These are phyloP conservation scores for Nepenthes mirabilis DNA, from an alignment of 148 eudicot species.

Conservation along the genomic window DNA sequence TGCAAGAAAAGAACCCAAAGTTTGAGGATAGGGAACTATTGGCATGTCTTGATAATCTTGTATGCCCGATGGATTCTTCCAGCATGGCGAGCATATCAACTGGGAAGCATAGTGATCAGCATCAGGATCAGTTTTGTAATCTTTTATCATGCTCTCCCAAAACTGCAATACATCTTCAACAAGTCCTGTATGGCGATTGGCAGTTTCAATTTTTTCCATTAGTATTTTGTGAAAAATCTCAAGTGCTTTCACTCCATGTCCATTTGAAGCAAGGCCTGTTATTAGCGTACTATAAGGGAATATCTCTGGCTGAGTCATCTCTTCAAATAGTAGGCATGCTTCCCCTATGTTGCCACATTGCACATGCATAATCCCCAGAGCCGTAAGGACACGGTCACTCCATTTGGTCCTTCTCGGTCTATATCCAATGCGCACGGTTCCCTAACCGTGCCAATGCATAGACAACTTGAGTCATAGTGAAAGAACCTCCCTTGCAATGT, in stretches of 20 bases:
- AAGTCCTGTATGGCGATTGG: constrained; percentile 31
- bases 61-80: constrained; percentile 33
- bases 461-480: constrained; percentile 21
- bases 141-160: constrained; percentile 32
- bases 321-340: constrained; percentile 25
- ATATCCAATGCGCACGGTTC: constrained; percentile 24
- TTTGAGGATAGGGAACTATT: constrained; percentile 23
- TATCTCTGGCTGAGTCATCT: constrained; percentile 21
- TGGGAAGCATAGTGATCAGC: constrained; percentile 34
- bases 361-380: constrained; percentile 29
- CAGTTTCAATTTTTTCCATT: constrained; percentile 18
- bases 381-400: constrained; percentile 26
- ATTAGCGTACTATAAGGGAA: constrained; percentile 34
- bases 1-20: constrained; percentile 35
- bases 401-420: constrained; percentile 11
- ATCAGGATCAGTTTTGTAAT: constrained; percentile 28
- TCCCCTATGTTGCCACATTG: constrained; percentile 37
- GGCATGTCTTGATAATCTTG: constrained; percentile 22
- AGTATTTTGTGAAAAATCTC: constrained; percentile 20
- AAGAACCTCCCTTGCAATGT: constrained; percentile 28
- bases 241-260: constrained; percentile 26
- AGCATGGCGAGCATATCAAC: constrained; percentile 43
- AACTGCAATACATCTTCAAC: constrained; percentile 27
- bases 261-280: constrained; percentile 38
- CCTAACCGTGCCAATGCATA: constrained; percentile 28